Conservation (phyloP, 2,329 filamentous ascomycete species). For the Emergomyces orientalis region DNA sequence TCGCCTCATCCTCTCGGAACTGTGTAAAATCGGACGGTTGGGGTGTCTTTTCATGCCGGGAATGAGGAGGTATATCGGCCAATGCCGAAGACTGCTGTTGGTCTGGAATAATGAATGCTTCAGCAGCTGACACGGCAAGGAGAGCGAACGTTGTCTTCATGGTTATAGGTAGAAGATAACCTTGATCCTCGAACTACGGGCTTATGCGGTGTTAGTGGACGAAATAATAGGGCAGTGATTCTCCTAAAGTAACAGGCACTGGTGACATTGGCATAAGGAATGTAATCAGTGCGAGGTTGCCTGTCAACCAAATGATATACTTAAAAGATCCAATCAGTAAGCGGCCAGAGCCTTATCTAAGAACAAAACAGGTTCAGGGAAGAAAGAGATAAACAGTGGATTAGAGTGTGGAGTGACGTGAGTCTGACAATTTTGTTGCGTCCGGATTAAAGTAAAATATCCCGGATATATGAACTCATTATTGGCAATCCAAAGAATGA, state of each 20-base stretch:
- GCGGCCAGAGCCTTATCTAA: not conserved
- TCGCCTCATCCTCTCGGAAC: not conserved
- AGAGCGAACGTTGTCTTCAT: conserved; percentile 43
- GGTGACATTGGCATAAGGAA: not conserved
- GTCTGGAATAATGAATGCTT: conserved; percentile 44
- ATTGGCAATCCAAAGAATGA: not conserved
- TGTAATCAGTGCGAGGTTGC: not conserved
- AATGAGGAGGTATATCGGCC: conserved; percentile 11
- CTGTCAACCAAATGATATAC: not conserved
- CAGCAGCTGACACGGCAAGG: conserved; percentile 38
- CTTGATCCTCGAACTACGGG: not conserved
- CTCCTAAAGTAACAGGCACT: not conserved
- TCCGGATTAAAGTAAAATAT: not conserved
- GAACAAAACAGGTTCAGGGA: not conserved
- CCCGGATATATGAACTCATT: not conserved
- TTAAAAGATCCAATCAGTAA: not conserved
- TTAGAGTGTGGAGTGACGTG: not conserved
- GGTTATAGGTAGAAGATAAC: not conserved
- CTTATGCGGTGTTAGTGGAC: not conserved
- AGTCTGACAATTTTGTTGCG: not conserved
- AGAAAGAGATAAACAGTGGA: not conserved
- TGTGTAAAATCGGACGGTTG: not conserved
- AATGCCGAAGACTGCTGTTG: conserved; percentile 36
- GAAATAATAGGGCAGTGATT: not conserved
- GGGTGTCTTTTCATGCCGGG: not conserved